phyloP scores from a whole-genome alignment of 2,329 filamentous ascomycete genomes.

The Pseudogymnoascus sp. region DNA sequence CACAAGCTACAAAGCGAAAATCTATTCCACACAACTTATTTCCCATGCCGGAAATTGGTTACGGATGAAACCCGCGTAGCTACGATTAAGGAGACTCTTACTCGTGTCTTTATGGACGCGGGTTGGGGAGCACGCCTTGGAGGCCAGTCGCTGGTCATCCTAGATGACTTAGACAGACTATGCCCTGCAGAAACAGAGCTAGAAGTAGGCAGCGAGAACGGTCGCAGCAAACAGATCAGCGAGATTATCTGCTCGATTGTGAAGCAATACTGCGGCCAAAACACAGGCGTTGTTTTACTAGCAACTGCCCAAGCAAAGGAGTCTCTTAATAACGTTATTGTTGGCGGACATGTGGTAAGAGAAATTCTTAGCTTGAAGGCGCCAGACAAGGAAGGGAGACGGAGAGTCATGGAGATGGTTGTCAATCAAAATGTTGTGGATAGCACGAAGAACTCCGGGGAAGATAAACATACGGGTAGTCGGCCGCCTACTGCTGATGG shows the following conservation, averaged over 20 bases:
- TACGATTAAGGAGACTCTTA: conserved; percentile 82
- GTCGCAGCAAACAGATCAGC: conserved; percentile 82
- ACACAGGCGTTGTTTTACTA: conserved; percentile 75
- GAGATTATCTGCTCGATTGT: conserved; percentile 79
- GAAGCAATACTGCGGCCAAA: conserved; percentile 70
- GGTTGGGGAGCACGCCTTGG: conserved; percentile 86
- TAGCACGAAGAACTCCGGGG: conserved; percentile 31
- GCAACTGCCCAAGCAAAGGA: conserved; percentile 93
- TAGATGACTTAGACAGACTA: conserved; percentile 88
- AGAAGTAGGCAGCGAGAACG: conserved; percentile 88
- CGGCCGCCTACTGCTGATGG: conserved; percentile 47
- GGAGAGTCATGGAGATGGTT: conserved; percentile 75
- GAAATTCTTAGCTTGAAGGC: conserved; percentile 87
- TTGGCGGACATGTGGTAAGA: conserved; percentile 84
- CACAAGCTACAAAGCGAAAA: conserved; percentile 62
- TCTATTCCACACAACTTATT: conserved; percentile 77
- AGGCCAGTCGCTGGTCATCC: conserved; percentile 72
- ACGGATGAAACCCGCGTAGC: conserved; percentile 86
- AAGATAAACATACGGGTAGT: conserved; percentile 37
- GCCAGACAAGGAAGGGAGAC: conserved; percentile 81
- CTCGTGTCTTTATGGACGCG: conserved; percentile 76
- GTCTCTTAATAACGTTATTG: conserved; percentile 77
- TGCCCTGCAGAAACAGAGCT: conserved; percentile 92
- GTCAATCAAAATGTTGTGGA: conserved; percentile 46
- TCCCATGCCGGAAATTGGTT: conserved; percentile 76